Base-by-base conservation (phyloP, 768 basidiomycete genomes). In the Collybiopsis confluens region DNA sequence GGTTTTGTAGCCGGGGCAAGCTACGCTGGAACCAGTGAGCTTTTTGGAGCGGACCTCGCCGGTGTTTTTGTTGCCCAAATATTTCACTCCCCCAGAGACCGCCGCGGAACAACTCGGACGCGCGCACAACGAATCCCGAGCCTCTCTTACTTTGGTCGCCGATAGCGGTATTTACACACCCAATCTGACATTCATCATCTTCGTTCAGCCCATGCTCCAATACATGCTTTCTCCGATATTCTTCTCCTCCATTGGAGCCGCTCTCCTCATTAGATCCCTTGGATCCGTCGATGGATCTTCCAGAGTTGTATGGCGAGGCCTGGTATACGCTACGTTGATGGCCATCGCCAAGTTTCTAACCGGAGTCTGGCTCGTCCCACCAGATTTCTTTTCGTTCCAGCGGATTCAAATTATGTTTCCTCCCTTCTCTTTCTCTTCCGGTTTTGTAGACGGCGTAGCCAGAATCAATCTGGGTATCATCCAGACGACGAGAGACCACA, bases 201-300 rank as follows among this genome's bases (percentile, higher is more conserved):
- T 72, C 54, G 56, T 81, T 49, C 54, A 57, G 42, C 74, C 75
- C 15, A 40, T 77, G 16, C 67, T 77, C 46, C 58, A 68, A 41
- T 62, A 64, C 41, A 58, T 87, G 33, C 68, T 87, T 23, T 73
- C 76, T 0, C 86, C 87, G 1, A 62, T 87, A 2, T 88, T 88
- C 71, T 88, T 88, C 56, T 81, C 77, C 5, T 82, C 81, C 35
- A 83, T 88, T 42, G 86, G 85, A 1, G 73, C 69, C 45, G 72
- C 80, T 0, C 75, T 86, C 45, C 83, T 83, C 1, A 67, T 77
- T 43, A 64, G 71, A 7, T 64, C 71, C 11, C 62, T 77, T 18
- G 68, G 72, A 40, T 62, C 66, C 3, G 76, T 81, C 36, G 61
- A 77, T 8, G 64, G 61, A 2, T 70, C 27, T 61, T 75, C 35